These are phyloP conservation scores for Umbelopsis vinacea DNA, from an alignment of 192 early-diverging fungal genomes.

Conservation along the genomic window DNA sequence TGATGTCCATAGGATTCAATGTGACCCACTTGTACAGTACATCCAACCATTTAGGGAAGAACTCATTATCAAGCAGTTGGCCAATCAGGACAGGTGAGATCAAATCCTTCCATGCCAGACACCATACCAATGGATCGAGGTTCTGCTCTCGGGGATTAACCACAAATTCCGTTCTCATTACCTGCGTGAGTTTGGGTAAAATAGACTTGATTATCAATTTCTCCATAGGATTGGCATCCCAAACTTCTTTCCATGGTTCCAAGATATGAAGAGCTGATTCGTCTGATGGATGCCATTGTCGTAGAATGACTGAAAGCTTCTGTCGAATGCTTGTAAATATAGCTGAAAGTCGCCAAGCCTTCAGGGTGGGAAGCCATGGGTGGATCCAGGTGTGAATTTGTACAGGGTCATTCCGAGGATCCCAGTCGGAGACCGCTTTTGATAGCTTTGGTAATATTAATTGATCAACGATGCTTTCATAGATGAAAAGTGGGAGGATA, in stretches of 20 bases:
- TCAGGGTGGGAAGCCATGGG: constrained; percentile 78
- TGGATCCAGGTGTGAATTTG: constrained; percentile 79
- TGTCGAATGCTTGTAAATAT: constrained; percentile 63
- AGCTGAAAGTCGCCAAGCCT: constrained; percentile 48
- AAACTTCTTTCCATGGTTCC: constrained; percentile 68
- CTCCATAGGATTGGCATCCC: constrained; percentile 58
- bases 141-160: constrained; percentile 79
- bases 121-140: constrained; percentile 62
- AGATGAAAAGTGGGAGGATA: constrained; percentile 73
- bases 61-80: constrained; percentile 72
- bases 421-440: constrained; percentile 66
- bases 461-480: constrained; percentile 76
- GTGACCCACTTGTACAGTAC: constrained; percentile 74
- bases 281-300: constrained; percentile 71
- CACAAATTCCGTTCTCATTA: constrained; percentile 62
- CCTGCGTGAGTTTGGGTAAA: constrained; percentile 71
- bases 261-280: constrained; percentile 52
- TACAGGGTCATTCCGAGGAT: constrained; percentile 54
- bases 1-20: constrained; percentile 40
- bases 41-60: constrained; percentile 81
- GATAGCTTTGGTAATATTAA: constrained; percentile 80
- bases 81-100: constrained; percentile 56
- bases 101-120: constrained; percentile 66
- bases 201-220: constrained; percentile 62
- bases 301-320: constrained; percentile 58